Evolutionary conservation across 2,329 filamentous ascomycete genomes (phyloP), one percentile per base, ranked within the genome.

Genomic region (Calonectria naviculata): DNA sequence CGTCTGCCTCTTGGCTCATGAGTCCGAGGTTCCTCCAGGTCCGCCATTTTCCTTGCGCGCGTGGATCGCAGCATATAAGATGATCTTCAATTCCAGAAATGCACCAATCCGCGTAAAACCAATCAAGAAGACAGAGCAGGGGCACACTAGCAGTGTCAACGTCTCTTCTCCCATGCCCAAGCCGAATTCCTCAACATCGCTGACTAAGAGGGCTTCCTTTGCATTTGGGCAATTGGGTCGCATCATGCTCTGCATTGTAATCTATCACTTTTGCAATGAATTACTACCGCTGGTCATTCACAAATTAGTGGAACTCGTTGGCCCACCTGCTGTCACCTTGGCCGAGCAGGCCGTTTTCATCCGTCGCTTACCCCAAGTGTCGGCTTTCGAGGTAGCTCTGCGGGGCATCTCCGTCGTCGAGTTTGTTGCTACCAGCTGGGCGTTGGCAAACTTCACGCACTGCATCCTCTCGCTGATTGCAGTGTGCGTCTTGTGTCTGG

Each of bases 71-170:
- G 46, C 62, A 10, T 65, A 65, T 26, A 65, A 54, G 34, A 65
- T 54, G 46, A 65, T 65, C 21, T 65, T 65, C 62, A 65, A 65
- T 24, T 63, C 60, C 12, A 63, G 60, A 19, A 47, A 63, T 13
- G 29, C n/a, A 2, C 60, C 60, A 10, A 47, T 36, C 28, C n/a
- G 36, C 28, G 19, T 47, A 9, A 42, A 36, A 47, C n/a, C 42
- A 47, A 63, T 47, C 19, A 63, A 47, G 19, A 34, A 36, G 8
- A 29, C 41, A 31, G 42, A 8, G 42, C 28, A 47, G n/a, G 38
- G 4, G 10, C 28, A 24, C 10, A 4, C 28, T 26, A 21, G 29
- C 7, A 9, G 36, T 46, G 7, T 5, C 21, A 46, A 19, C 44
- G 5, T 38, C 12, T 8, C 5, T 44, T 6, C 38, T 44, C 44